Evolutionary conservation across 495 filamentous ascomycete species (phyloP).

Genomic region (Oidiodendron maius): DNA sequence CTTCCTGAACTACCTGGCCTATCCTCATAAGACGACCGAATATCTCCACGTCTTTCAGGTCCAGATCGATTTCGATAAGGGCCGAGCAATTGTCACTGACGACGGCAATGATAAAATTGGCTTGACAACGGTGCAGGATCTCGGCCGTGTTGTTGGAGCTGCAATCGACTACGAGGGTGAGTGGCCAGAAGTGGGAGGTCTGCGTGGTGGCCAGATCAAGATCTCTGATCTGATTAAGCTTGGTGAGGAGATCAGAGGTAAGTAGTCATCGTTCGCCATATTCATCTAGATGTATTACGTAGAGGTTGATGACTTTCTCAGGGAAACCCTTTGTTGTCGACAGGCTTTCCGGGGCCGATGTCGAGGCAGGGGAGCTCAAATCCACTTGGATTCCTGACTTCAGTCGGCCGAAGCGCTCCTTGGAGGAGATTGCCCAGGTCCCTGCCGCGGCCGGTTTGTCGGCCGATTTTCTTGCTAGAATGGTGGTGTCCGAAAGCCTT

Average conservation of each 20-base stretch:
- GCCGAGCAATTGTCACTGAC: constrained; percentile 39
- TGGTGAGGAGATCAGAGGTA: constrained; percentile 42
- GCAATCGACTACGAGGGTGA: constrained; percentile 50
- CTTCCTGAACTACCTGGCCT: constrained; percentile 45
- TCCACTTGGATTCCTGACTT: constrained; percentile 5
- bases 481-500: not conserved
- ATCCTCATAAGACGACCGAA: constrained; percentile 38
- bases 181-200: constrained; percentile 48
- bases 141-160: constrained; percentile 34
- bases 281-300: too few species aligned
- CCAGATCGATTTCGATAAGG: constrained; percentile 37
- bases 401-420: not conserved
- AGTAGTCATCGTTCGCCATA: too few species aligned
- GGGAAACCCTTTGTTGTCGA: constrained; percentile 5
- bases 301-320: too few species aligned
- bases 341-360: not conserved
- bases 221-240: constrained; percentile 34
- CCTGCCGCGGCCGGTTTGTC: too few species aligned
- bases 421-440: not conserved
- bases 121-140: constrained; percentile 37
- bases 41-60: constrained; percentile 34
- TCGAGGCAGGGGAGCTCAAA: constrained; percentile 1
- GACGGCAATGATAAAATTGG: constrained; percentile 36
- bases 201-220: constrained; percentile 36
- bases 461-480: not conserved